These are phyloP conservation scores for Monosporascus sp. DNA, from an alignment of 2,329 filamentous ascomycete genomes.

Conservation along the genomic window DNA sequence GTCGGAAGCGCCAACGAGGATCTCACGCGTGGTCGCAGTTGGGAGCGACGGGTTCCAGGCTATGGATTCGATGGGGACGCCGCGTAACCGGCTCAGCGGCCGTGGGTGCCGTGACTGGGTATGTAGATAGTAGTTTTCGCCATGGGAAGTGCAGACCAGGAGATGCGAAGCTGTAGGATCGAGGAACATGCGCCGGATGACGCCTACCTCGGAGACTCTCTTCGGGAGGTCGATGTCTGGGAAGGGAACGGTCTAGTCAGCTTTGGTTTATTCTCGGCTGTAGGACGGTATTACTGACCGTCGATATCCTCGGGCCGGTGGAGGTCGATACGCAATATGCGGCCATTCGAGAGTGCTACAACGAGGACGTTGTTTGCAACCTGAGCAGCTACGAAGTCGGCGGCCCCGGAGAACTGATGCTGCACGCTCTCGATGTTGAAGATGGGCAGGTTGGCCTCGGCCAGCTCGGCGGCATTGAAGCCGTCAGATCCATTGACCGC, in stretches of 20 bases:
- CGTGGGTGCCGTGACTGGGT: conserved; percentile 88
- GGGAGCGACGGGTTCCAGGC: conserved; percentile 94
- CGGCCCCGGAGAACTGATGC: conserved; percentile 88
- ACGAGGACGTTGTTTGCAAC: conserved; percentile 97
- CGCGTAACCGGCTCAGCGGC: conserved; percentile 73
- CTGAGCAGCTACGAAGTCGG: conserved; percentile 93
- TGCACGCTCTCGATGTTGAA: conserved; percentile 92
- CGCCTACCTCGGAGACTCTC: conserved; percentile 81
- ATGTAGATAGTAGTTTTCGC: conserved; percentile 97
- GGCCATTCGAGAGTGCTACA: conserved; percentile 83
- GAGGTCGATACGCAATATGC: conserved; percentile 89
- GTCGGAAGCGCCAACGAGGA: conserved; percentile 85
- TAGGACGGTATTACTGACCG: conserved; percentile 43
- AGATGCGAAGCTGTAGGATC: conserved; percentile 95
- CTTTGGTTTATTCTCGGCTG: not conserved
- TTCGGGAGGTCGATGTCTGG: conserved; percentile 94
- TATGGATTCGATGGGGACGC: conserved; percentile 80
- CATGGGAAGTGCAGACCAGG: conserved; percentile 81
- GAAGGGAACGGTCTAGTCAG: conserved; percentile 7
- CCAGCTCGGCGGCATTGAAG: conserved; percentile 61
- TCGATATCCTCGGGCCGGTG: conserved; percentile 95
- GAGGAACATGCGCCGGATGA: conserved; percentile 94
- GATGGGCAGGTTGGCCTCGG: conserved; percentile 69
- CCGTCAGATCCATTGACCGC: conserved; percentile 66
- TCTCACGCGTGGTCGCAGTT: conserved; percentile 90